Conservation (phyloP, 345 rosid genomes). For the Tarenaya hassleriana region DNA sequence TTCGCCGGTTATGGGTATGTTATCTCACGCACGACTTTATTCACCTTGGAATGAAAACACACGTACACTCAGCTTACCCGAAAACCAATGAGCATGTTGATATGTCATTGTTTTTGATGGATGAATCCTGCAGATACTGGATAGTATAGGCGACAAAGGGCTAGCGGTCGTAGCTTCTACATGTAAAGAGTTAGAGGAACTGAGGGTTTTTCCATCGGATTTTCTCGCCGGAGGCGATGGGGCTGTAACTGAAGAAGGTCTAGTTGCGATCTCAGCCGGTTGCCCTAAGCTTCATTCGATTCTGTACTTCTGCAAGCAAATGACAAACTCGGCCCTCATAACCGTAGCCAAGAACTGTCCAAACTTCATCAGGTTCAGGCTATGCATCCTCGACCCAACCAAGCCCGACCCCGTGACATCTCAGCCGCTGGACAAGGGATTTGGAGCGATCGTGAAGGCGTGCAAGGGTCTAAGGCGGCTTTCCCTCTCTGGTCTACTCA, state of each 20-base stretch:
- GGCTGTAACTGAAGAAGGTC: conserved; percentile 79
- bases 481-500: conserved; percentile 70
- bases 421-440: conserved; percentile 87
- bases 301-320: conserved; percentile 89
- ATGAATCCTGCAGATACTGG: conserved; percentile 58
- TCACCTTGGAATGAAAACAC: neutral
- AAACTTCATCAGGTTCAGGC: conserved; percentile 72
- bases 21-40: neutral
- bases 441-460: conserved; percentile 81
- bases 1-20: conserved; percentile 81
- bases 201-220: conserved; percentile 90
- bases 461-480: conserved; percentile 67
- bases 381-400: conserved; percentile 68
- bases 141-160: conserved; percentile 88
- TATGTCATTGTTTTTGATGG: neutral
- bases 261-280: conserved; percentile 77
- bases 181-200: conserved; percentile 79
- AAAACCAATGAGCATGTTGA: neutral
- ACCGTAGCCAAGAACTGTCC: conserved; percentile 79
- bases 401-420: conserved; percentile 65
- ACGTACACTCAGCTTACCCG: neutral
- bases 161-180: conserved; percentile 64
- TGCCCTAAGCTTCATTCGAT: conserved; percentile 78
- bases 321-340: conserved; percentile 89
- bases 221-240: conserved; percentile 44